Base-by-base conservation (phyloP, 257 asterid species). In the Fraxinus pennsylvanica region DNA sequence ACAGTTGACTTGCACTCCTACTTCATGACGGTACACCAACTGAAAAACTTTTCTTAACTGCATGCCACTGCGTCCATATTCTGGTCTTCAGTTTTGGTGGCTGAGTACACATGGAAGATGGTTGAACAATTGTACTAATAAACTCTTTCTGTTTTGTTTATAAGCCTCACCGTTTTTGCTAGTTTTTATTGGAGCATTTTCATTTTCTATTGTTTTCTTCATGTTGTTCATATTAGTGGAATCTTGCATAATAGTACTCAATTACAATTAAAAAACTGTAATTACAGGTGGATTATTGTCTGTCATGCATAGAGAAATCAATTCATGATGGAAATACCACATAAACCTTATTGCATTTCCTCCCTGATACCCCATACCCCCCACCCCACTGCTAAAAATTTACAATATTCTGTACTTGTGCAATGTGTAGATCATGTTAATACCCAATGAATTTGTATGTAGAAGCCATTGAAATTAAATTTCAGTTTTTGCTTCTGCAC, bases 1-100 rank as follows among this genome's bases (percentile, higher is more conserved):
- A 91, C 93, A 30, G 97, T 92, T 76, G 96, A 94, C 82, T 81
- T 96, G 89, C 91, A 82, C 84, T 89, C 99, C 67, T 91, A 90
- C 88, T 83, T 88, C 78, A 79, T 94, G 87, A 91, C 89, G 97
- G 99, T 96, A 87, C 30, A 35, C 69, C 43, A 65, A 50, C 80
- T 10, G 5, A 29, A 29, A 30, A 29, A 45, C 21, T 27, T 61
- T 33, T 72, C 71, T 63, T 76, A 29, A 29, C 17, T 68, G 43
- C 47, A 9, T 74, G n/a, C 19, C 27, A 30, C 59, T 25, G 33
- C 30, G 25, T 13, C 69, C 25, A 14, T 61, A 38, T 72, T 43
- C 50, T 75, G 50, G 35, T 63, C 27, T 67, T 76, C 27, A 29
- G 70, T 75, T 68, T 69, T 68, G 38, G 57, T 81, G 80, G 43